Conservation (phyloP, 1,284 basidiomycete species). For the Peniophora sp. region DNA sequence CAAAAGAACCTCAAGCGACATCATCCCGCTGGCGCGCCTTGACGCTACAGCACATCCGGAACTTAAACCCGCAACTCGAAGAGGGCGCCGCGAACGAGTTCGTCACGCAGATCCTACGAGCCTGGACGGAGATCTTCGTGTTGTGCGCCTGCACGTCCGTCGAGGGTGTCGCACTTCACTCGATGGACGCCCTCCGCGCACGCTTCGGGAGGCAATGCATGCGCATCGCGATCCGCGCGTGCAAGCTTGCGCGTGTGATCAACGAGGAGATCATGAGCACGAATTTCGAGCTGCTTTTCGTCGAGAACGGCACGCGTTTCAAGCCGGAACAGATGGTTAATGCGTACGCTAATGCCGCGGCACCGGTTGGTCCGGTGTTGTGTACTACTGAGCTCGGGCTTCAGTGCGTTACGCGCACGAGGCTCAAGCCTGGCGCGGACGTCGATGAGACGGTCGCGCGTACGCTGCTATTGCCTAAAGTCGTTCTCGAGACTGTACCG, state of each 20-base stretch:
- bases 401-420: slow-evolving; percentile 49
- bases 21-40: slow-evolving; percentile 68
- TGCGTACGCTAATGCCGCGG: slow-evolving; percentile 55
- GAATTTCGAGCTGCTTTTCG: slow-evolving; percentile 57
- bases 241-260: slow-evolving; percentile 49
- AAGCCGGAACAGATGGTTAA: slow-evolving; percentile 52
- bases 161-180: slow-evolving; percentile 22
- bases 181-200: slow-evolving; percentile 35
- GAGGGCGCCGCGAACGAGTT: slow-evolving; percentile 61
- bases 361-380: slow-evolving; percentile 41
- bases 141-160: slow-evolving; percentile 46
- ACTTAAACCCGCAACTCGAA: slow-evolving; percentile 55
- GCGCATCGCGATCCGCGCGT: slow-evolving; percentile 54
- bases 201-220: slow-evolving; percentile 52
- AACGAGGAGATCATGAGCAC: slow-evolving; percentile 68
- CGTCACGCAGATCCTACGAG: slow-evolving; percentile 60
- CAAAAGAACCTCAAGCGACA: slow-evolving; percentile 61
- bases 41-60: slow-evolving; percentile 58
- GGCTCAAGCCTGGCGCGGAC: slow-evolving; percentile 16
- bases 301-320: slow-evolving; percentile 43
- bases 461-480: slow-evolving; percentile 59
- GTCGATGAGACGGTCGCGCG: slow-evolving; percentile 42
- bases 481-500: slow-evolving; percentile 44
- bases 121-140: slow-evolving; percentile 58
- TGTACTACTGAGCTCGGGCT: slow-evolving; percentile 67